Evolutionary conservation across 108 stramenopile genomes (phyloP), one percentile per base, ranked within the genome.

Genomic region (Nitzschia sp.): DNA sequence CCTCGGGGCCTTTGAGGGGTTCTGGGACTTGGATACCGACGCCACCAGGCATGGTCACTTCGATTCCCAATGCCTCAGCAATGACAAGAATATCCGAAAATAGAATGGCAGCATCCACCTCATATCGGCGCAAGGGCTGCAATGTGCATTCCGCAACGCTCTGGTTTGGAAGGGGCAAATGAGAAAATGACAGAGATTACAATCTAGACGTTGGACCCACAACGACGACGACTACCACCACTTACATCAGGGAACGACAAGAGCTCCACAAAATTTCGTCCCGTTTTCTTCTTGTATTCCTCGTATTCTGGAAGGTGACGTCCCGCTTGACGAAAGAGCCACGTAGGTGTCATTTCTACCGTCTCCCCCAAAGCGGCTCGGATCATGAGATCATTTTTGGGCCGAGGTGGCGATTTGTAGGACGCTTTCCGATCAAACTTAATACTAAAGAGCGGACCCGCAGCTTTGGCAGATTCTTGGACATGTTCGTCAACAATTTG

Each of bases 71-170:
- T 33, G 96, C 95, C 79, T 98, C 89, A 0, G 94, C 88, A 45
- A 97, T 83, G 17, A 98, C 97, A 27, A 98, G 66, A 78, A 98
- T 98, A 51, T 98, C 97, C n/a, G 88, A 90, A 69, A 98, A 98
- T 35, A 98, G 72, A 68, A 98, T 98, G 38, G 97, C 96, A 19
- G 97, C 97, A 69, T 97, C 96, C 28, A 98, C 77, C 47, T 92
- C 74, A 73, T 98, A 98, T 31, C 97, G 70, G 18, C 97, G 81
- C 23, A 98, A 45, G 18, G 97, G 96, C 60, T 98, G 97, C 74
- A 98, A 62, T 46, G 97, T 98, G 60, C 95, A 96, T 70, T 98
- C 97, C 9, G 97, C 95, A 23, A 98, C 95, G 65, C 95, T 89
- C 63, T 81, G 32, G 15, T 21, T 38, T 36, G 36, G 56, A 11